Conservation (phyloP, 768 basidiomycete species). For the Tremella mesenterica region DNA sequence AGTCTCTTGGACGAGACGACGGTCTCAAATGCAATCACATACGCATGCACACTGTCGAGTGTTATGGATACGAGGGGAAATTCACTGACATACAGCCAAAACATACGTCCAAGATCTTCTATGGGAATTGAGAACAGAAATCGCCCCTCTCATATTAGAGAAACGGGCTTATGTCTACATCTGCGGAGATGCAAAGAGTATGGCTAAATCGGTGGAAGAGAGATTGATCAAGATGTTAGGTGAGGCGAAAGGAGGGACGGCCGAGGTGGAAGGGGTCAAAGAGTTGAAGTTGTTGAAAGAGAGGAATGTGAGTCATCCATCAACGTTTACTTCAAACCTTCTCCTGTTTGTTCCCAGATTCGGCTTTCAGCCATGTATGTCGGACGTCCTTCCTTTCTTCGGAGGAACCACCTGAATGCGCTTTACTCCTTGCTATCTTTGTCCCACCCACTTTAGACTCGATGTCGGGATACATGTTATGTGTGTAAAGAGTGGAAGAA, state of each 20-base stretch:
- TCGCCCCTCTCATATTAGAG: slow-evolving; percentile 81
- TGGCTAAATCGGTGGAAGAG: slow-evolving; percentile 94
- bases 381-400: too few relatives aligned
- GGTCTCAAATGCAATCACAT: too few relatives aligned
- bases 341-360: not conserved
- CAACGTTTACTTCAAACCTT: too few relatives aligned
- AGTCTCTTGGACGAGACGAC: too few relatives aligned
- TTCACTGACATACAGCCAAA: slow-evolving; percentile 53
- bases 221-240: slow-evolving; percentile 64
- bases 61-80: slow-evolving; percentile 15
- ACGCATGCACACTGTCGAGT: too few relatives aligned
- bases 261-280: slow-evolving; percentile 76
- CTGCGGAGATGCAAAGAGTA: slow-evolving; percentile 91
- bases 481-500: too few relatives aligned
- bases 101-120: slow-evolving; percentile 98
- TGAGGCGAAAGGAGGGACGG: slow-evolving; percentile 77
- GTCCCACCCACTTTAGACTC: too few relatives aligned
- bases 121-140: slow-evolving; percentile 71
- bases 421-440: too few relatives aligned
- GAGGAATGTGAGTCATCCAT: slow-evolving; percentile 39
- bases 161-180: slow-evolving; percentile 97
- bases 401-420: not conserved
- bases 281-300: slow-evolving; percentile 95
- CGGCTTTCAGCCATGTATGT: slow-evolving; percentile 6
- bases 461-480: too few relatives aligned